phyloP scores from a whole-genome alignment of 78 protist genomes.

The Chrysochromulina tobinii region DNA sequence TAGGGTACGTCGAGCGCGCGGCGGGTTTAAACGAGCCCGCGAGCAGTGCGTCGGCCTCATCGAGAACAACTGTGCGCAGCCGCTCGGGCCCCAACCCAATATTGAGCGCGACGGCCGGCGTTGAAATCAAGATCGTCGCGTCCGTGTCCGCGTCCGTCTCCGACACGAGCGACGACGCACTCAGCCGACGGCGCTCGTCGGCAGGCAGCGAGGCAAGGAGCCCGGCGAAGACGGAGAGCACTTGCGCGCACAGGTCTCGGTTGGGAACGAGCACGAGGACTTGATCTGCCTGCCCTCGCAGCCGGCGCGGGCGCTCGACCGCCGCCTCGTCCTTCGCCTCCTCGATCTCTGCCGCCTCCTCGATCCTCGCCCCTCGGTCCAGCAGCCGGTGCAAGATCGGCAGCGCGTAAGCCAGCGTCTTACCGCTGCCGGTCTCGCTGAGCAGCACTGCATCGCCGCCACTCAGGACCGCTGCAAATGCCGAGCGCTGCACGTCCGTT shows the following conservation, averaged over 20 bases:
- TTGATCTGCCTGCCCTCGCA: background rate
- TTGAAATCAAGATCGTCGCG: background rate
- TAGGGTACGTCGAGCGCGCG: background rate
- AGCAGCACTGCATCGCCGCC: background rate
- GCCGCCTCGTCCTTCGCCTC: background rate
- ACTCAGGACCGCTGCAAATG: background rate
- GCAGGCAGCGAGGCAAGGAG: background rate
- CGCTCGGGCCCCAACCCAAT: background rate
- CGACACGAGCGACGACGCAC: background rate
- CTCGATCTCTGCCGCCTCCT: background rate
- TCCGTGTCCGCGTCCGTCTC: background rate
- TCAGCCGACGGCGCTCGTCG: background rate
- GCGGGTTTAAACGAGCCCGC: conserved; percentile 6
- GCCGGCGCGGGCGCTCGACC: background rate
- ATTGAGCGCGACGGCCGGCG: background rate
- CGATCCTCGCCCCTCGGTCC: background rate
- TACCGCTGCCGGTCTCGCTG: conserved; percentile 3
- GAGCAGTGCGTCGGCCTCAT: conserved; percentile 10
- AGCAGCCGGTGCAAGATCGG: background rate
- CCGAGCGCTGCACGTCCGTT: background rate
- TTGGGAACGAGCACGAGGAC: background rate
- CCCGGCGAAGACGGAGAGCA: no score
- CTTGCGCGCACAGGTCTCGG: background rate
- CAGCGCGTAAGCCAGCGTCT: conserved; percentile 22
- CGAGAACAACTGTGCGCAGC: conserved; percentile 1